A percentile compares a stretch with the other conserved stretches of the same genome.
phyloP scores from a whole-genome alignment of 345 rosid species.

The Laguncularia racemosa region DNA sequence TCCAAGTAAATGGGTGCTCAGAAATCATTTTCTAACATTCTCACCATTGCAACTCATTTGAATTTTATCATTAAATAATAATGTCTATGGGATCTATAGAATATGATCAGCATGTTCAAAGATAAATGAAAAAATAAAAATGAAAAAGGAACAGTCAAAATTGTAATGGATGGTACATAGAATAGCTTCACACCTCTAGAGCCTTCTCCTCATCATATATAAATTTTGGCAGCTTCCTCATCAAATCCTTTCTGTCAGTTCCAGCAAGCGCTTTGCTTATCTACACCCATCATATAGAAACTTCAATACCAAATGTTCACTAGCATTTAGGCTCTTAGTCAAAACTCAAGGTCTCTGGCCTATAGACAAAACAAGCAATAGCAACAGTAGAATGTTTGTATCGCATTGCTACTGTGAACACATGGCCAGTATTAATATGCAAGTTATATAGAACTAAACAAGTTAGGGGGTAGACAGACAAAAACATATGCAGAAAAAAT shows the following conservation, averaged over 20 bases:
- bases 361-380: too few species aligned
- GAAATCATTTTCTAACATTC: too few species aligned
- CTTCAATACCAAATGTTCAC: not conserved
- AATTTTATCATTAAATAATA: too few species aligned
- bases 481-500: conserved; percentile 2
- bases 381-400: not conserved
- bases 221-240: conserved; percentile 42
- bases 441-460: not conserved
- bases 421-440: not conserved
- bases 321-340: not conserved
- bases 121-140: not conserved
- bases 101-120: too few species aligned
- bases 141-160: not conserved
- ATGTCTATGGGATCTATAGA: too few species aligned
- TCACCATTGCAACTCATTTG: too few species aligned
- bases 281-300: conserved; percentile 7
- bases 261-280: conserved; percentile 35
- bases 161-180: not conserved
- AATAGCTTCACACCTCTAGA: conserved; percentile 27
- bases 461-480: not conserved
- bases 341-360: too few species aligned
- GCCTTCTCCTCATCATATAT: conserved; percentile 49
- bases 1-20: too few species aligned
- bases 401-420: not conserved
- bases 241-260: conserved; percentile 31